A percentile compares a stretch with the other conserved stretches of the same genome.
Evolutionary conservation across 345 rosid species (phyloP).

Genomic region (Linum usitatissimum): DNA sequence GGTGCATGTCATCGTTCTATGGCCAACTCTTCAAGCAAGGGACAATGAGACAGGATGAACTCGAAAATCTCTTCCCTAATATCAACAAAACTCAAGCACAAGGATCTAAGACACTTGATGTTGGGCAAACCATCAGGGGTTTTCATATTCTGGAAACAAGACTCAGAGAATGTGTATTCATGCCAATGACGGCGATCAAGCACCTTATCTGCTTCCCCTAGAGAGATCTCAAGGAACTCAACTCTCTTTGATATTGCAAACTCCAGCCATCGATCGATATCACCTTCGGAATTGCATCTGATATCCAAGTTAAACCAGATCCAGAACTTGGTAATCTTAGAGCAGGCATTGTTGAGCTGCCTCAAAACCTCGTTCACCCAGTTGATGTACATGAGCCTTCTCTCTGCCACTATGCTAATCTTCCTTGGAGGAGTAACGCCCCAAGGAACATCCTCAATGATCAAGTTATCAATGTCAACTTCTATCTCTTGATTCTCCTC

Average conservation of each 20-base stretch:
- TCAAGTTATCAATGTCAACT: too few species aligned
- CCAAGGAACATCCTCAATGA: too few species aligned
- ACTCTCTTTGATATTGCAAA: conserved; percentile 2
- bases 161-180: background rate
- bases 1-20: background rate
- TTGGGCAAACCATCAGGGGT: background rate
- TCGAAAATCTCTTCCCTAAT: background rate
- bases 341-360: background rate
- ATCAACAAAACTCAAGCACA: background rate
- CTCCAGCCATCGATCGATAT: conserved; percentile 1
- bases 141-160: background rate
- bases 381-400: background rate
- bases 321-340: background rate
- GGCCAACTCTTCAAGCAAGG: background rate
- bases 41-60: background rate
- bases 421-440: too few species aligned
- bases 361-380: background rate
- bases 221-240: background rate
- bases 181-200: background rate
- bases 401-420: background rate
- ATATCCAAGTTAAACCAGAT: background rate
- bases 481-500: too few species aligned
- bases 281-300: background rate
- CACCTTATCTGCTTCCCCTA: background rate
- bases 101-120: background rate